Evolutionary conservation across 2,329 filamentous ascomycete genomes (phyloP).

Genomic region (Ophiostoma ips): DNA sequence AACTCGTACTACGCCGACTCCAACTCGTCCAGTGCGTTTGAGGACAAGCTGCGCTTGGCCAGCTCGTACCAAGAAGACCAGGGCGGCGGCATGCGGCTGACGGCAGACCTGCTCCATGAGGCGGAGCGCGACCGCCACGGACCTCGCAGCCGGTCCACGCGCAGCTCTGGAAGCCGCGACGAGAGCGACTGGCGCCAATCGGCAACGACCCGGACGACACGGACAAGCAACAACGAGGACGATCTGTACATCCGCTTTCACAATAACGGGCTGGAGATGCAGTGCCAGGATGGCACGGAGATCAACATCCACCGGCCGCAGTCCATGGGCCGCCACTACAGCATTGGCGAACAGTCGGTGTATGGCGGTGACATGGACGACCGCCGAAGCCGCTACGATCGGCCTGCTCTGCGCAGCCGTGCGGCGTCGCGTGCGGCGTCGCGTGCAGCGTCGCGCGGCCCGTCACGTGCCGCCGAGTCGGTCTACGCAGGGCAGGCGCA

Average conservation of each 20-base stretch:
- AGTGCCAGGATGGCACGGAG: constrained; percentile 44
- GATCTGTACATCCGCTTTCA: constrained; percentile 49
- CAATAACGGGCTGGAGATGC: constrained; percentile 30
- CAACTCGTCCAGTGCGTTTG: constrained; percentile 21
- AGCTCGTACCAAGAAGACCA: constrained; percentile 40
- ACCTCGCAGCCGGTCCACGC: constrained; percentile 40
- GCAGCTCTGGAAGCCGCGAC: constrained; percentile 46
- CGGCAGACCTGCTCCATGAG: constrained; percentile 40
- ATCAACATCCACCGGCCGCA: constrained; percentile 33
- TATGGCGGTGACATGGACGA: constrained; percentile 37
- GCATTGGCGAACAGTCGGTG: constrained; percentile 34
- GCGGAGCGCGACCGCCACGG: constrained; percentile 30
- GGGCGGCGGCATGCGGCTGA: constrained; percentile 33
- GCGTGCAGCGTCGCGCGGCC: constrained; percentile 37
- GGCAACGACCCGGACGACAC: constrained; percentile 46
- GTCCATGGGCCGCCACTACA: constrained; percentile 13
- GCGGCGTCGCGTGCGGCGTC: constrained; percentile 37
- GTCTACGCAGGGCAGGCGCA: constrained; percentile 19
- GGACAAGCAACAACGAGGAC: constrained; percentile 42
- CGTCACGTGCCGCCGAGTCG: no score
- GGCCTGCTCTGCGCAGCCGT: constrained; percentile 30
- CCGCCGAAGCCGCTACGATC: constrained; percentile 29
- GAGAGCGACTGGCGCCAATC: constrained; percentile 50
- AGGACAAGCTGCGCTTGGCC: constrained; percentile 30
- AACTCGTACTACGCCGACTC: constrained; percentile 28